These are phyloP conservation scores for Candida pseudoviswanathii DNA, from an alignment of 1,139 yeast genomes.

Conservation along the genomic window DNA sequence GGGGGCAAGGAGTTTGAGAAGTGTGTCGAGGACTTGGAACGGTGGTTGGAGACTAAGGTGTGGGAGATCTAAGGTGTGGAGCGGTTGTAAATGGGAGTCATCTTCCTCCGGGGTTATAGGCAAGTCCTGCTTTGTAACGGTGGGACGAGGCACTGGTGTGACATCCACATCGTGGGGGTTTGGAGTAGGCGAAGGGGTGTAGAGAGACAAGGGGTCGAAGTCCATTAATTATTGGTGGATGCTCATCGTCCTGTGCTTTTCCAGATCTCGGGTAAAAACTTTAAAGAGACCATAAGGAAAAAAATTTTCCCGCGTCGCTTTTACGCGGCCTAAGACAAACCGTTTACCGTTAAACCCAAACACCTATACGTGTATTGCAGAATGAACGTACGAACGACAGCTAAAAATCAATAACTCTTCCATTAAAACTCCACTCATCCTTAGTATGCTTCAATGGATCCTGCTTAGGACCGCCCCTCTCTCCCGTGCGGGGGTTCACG, in stretches of 20 bases:
- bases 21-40: conserved; percentile 39
- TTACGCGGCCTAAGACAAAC: not conserved
- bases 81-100: conserved; percentile 32
- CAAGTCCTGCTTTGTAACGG: not conserved
- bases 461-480: conserved; percentile 97
- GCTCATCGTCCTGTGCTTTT: not conserved
- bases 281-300: not conserved
- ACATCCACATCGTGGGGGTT: not conserved
- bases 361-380: not conserved
- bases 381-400: not conserved
- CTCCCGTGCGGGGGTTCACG: conserved; percentile 90
- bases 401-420: conserved; percentile 92
- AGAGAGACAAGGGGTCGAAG: conserved; percentile 48
- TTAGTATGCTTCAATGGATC: conserved; percentile 78
- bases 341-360: too few relatives aligned
- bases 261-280: conserved; percentile 4
- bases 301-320: not conserved
- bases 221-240: conserved; percentile 23
- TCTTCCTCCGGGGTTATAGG: conserved; percentile 12
- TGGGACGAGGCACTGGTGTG: not conserved
- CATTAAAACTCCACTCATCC: conserved; percentile 94
- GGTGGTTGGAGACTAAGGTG: conserved; percentile 51
- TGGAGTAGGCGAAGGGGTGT: conserved; percentile 27
- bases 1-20: conserved; percentile 55
- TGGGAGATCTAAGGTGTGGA: conserved; percentile 74